These are phyloP conservation scores for Aspergillus haitiensis DNA, from an alignment of 495 filamentous ascomycete genomes.

Conservation along the genomic window DNA sequence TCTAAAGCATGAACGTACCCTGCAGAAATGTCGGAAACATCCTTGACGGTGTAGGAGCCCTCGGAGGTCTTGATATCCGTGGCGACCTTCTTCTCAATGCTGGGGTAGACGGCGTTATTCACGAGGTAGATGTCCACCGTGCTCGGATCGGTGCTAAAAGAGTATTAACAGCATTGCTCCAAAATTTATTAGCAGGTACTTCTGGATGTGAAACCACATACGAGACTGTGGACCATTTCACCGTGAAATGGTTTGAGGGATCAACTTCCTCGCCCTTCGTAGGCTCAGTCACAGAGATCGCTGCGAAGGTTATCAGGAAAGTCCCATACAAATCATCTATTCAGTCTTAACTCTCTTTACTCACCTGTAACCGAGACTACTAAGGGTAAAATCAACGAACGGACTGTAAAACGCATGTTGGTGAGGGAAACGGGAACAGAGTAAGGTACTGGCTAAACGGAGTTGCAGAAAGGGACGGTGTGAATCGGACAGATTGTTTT, in stretches of 20 bases:
- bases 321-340: neutral
- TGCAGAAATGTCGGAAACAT: slow-evolving; percentile 24
- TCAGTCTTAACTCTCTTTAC: neutral
- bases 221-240: slow-evolving; percentile 43
- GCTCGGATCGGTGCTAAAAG: slow-evolving; percentile 35
- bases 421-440: neutral
- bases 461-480: neutral
- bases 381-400: neutral
- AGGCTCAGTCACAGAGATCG: slow-evolving; percentile 37
- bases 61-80: slow-evolving; percentile 38
- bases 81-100: slow-evolving; percentile 47
- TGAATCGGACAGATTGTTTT: no score
- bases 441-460: neutral
- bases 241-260: slow-evolving; percentile 30
- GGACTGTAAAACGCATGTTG: neutral
- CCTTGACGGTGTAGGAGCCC: slow-evolving; percentile 34
- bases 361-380: neutral
- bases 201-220: slow-evolving; percentile 21
- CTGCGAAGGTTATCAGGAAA: slow-evolving; percentile 16
- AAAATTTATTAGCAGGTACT: neutral
- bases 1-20: slow-evolving; percentile 29
- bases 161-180: neutral
- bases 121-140: slow-evolving; percentile 40
- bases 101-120: slow-evolving; percentile 42
- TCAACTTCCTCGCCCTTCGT: slow-evolving; percentile 32